phyloP scores from a whole-genome alignment of 257 asterid species.

The Solanum raphanifolium region DNA sequence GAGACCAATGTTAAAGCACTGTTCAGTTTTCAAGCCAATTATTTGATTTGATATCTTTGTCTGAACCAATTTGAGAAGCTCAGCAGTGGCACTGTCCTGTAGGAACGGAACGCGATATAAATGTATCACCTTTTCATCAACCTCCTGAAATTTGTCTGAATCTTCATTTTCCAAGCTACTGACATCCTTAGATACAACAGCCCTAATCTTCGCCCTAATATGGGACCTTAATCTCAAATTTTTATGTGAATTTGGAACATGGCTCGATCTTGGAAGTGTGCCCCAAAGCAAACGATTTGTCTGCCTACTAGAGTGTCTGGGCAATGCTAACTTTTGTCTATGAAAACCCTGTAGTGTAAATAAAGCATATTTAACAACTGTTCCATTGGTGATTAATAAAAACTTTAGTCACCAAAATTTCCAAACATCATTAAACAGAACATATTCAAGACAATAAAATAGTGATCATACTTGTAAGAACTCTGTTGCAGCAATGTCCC shows the following conservation, averaged over 20 bases:
- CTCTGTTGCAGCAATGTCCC: constrained; percentile 45
- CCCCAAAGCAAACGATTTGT: constrained; percentile 49
- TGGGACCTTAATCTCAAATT: constrained; percentile 6
- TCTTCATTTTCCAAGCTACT: constrained; percentile 19
- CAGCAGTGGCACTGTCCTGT: constrained; percentile 53
- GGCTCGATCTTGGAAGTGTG: constrained; percentile 9
- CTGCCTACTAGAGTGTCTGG: constrained; percentile 22
- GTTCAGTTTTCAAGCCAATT: constrained; percentile 65
- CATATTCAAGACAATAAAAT: not conserved
- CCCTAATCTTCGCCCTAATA: constrained; percentile 19
- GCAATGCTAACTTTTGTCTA: constrained; percentile 38
- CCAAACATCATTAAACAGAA: not conserved
- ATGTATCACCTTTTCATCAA: constrained; percentile 45
- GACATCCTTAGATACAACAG: constrained; percentile 39
- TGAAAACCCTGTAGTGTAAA: constrained; percentile 31
- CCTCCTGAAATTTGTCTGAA: constrained; percentile 6
- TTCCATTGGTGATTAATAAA: not conserved
- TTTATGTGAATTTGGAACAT: constrained; percentile 10
- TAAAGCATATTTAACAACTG: not conserved
- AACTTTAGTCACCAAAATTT: not conserved
- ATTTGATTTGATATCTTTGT: constrained; percentile 49
- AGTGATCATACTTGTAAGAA: constrained; percentile 40
- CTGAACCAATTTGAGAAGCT: constrained; percentile 58
- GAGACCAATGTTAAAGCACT: constrained; percentile 74
- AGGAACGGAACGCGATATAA: constrained; percentile 51